Evolutionary conservation across 2,329 filamentous ascomycete species (phyloP).

Genomic region (Dothiorella sarmentorum): DNA sequence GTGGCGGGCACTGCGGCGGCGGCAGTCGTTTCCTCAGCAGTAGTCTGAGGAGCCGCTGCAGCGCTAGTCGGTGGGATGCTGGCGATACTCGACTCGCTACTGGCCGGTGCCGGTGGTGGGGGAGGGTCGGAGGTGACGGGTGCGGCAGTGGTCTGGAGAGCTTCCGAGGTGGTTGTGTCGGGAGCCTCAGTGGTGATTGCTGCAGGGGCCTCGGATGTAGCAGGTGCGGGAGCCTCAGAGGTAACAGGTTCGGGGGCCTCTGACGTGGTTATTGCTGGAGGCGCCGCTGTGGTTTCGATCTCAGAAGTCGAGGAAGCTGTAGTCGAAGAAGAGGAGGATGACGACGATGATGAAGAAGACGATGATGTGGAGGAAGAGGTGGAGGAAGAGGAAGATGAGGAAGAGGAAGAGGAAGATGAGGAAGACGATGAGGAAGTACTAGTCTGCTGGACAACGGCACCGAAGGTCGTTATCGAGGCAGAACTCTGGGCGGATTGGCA

Average conservation of each 20-base stretch:
- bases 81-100: not conserved
- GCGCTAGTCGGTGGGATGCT: not conserved
- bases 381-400: not conserved
- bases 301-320: not conserved
- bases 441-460: not conserved
- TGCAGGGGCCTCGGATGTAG: not conserved
- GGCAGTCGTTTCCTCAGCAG: too few species aligned
- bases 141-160: not conserved
- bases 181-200: not conserved
- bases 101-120: not conserved
- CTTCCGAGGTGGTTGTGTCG: not conserved
- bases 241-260: not conserved
- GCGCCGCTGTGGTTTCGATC: not conserved
- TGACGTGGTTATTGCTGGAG: not conserved
- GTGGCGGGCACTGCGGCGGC: not conserved
- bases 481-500: not conserved
- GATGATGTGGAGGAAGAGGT: not conserved
- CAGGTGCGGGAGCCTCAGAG: not conserved
- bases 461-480: constrained; percentile 11
- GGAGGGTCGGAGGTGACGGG: not conserved
- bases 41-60: too few species aligned
- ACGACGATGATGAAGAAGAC: not conserved
- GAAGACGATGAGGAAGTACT: not conserved
- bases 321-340: not conserved
- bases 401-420: not conserved